Base-by-base conservation (phyloP, 805 yeast genomes). In the Candida pini region DNA sequence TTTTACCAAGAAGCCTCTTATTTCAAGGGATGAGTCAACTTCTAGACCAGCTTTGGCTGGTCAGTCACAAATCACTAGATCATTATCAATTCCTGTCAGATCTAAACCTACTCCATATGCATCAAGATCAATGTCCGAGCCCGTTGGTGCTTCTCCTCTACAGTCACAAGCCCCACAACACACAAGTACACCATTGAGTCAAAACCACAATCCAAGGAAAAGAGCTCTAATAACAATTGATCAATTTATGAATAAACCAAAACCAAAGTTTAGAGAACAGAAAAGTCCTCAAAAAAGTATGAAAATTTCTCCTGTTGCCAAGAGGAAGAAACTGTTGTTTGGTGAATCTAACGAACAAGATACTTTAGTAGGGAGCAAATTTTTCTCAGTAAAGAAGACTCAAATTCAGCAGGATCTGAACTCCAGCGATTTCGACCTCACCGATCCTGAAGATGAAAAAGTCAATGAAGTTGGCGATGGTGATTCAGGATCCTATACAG, bases 21-120 rank as follows among this genome's bases (percentile, higher is more conserved):
- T 64, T 0, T 61, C 79, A 3, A 60, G 81, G 44, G 81, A 76
- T 38, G 62, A 55, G 31, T 51, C 53, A 31, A 41, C 68, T 13
- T 30, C 19, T 9, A 23, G 18, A 6, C 4, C 14, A 7, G 8
- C 25, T 16, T 18, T 24, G 14, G 8, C 25, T n/a, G 27, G 19
- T n/a, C n/a, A n/a, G n/a, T n/a, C n/a, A n/a, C n/a, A 12, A 15
- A 12, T 24, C 16, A 26, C 10, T 5, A 22, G 36, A n/a, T 28
- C 36, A 6, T 12, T 21, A 19, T 23, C 36, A 8, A 4, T 20
- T 7, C 36, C 36, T 5, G 21, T 18, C 3, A 21, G 18, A 9
- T n/a, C n/a, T n/a, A n/a, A 24, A 24, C 10, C 12, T 10, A 26
- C 19, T 18, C 21, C 21, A 19, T 20, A 21, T 4, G 20, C 31